A percentile compares a stretch with the other conserved stretches of the same genome.
Evolutionary conservation across 202 grass and related monocot species (phyloP).

Genomic region (Setaria viridis): DNA sequence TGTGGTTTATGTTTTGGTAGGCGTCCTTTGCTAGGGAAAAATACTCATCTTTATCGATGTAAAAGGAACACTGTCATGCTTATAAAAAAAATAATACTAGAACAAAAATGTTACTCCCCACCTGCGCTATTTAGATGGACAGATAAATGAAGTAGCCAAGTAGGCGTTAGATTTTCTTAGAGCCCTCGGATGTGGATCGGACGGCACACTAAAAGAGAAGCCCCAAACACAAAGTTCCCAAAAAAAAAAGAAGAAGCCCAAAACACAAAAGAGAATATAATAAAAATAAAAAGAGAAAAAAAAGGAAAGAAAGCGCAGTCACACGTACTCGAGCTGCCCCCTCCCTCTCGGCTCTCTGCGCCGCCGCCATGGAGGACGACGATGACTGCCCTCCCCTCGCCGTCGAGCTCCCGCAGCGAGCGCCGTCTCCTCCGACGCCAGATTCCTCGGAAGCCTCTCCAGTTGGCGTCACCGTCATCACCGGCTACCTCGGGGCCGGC

Average conservation of each 20-base stretch:
- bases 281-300: background rate
- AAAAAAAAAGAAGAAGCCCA: too few relatives aligned
- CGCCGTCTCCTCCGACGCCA: background rate
- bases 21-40: too few relatives aligned
- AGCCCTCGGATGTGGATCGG: background rate
- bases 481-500: constrained; percentile 91
- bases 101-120: too few relatives aligned
- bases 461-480: constrained; percentile 94
- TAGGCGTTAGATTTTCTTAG: background rate
- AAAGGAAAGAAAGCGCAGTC: background rate
- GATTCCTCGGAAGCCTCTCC: background rate
- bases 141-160: background rate
- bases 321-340: background rate
- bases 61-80: too few relatives aligned
- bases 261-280: background rate
- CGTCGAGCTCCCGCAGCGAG: constrained; percentile 36
- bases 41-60: too few relatives aligned
- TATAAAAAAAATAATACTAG: too few relatives aligned
- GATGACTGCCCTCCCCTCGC: constrained; percentile 77
- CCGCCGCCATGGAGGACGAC: constrained; percentile 69
- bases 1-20: too few relatives aligned
- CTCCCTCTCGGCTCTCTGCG: background rate
- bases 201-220: too few relatives aligned
- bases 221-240: too few relatives aligned
- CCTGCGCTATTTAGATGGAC: background rate